phyloP scores from a whole-genome alignment of 1,284 basidiomycete species.

The Ganoderma sp. region DNA sequence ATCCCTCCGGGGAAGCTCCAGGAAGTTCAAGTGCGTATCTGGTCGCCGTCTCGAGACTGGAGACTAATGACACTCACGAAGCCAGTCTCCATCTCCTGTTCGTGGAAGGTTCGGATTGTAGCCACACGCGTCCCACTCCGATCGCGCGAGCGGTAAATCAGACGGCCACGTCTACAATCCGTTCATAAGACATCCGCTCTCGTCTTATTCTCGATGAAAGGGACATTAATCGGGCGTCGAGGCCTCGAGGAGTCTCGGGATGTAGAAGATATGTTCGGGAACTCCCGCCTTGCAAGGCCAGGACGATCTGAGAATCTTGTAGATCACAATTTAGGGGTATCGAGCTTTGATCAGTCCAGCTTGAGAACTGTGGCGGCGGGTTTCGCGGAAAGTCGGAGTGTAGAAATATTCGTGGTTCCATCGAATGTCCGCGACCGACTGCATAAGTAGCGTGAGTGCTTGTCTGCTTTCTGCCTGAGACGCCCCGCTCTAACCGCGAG shows the following conservation, averaged over 20 bases:
- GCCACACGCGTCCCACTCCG: neutral
- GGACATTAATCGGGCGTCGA: too few relatives aligned
- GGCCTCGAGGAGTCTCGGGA: neutral
- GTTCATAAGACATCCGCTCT: neutral
- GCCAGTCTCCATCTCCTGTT: neutral
- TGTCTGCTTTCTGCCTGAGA: neutral
- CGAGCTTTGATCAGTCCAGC: neutral
- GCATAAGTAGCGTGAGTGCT: neutral
- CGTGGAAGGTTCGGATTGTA: neutral
- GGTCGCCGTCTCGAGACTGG: neutral
- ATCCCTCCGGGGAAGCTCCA: neutral
- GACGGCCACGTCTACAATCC: neutral
- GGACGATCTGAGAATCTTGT: neutral
- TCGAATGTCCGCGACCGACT: neutral
- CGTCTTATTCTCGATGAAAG: neutral
- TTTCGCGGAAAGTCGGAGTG: neutral
- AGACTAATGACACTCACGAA: neutral
- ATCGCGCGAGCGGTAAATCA: neutral
- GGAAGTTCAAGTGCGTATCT: neutral
- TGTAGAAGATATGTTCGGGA: neutral
- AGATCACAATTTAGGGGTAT: neutral
- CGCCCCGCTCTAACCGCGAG: neutral
- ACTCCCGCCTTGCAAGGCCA: neutral
- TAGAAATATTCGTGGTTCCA: neutral
- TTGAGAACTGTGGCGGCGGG: neutral